Percentiles rank a stretch among this genome's conserved stretches.
phyloP scores from a whole-genome alignment of 106 monocot species.

The Allium cepa region DNA sequence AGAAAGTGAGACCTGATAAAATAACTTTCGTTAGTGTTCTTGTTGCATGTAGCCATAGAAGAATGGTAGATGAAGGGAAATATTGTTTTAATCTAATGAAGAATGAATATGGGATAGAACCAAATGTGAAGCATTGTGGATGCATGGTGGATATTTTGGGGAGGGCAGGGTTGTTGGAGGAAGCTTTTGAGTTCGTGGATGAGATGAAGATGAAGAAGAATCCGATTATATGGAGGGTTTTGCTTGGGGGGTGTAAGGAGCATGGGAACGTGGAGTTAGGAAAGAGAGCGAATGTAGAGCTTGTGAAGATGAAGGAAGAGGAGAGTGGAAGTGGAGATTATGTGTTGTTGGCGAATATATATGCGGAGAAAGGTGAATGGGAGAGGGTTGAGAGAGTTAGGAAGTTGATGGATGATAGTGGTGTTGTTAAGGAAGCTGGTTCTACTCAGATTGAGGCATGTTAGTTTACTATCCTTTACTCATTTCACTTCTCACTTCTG shows the following conservation, averaged over 20 bases:
- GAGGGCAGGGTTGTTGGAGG: slow-evolving; percentile 39
- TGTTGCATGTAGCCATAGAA: slow-evolving; percentile 53
- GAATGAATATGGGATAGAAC: slow-evolving; percentile 30
- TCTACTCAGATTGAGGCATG: slow-evolving; percentile 18
- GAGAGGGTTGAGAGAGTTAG: slow-evolving; percentile 38
- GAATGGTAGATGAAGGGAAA: slow-evolving; percentile 47
- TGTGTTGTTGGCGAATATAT: slow-evolving; percentile 57
- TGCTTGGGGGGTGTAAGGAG: slow-evolving; percentile 46
- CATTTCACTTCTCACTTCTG: no score
- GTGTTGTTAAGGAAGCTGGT: slow-evolving; percentile 61
- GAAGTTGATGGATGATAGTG: slow-evolving; percentile 47
- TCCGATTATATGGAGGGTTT: slow-evolving; percentile 44
- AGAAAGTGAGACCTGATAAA: slow-evolving; percentile 36
- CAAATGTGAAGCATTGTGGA: slow-evolving; percentile 63
- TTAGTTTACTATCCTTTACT: not conserved
- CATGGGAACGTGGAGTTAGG: slow-evolving; percentile 52
- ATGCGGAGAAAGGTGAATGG: slow-evolving; percentile 54
- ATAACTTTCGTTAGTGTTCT: slow-evolving; percentile 55
- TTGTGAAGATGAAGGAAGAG: slow-evolving; percentile 24
- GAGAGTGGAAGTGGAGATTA: slow-evolving; percentile 47
- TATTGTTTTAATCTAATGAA: slow-evolving; percentile 41
- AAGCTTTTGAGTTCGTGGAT: slow-evolving; percentile 32
- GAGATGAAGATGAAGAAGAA: slow-evolving; percentile 34
- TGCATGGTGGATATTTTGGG: slow-evolving; percentile 73
- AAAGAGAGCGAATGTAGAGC: slow-evolving; percentile 30